Evolutionary conservation across 495 filamentous ascomycete species (phyloP), one percentile per base, ranked within the genome.

Genomic region (Neurospora africana): DNA sequence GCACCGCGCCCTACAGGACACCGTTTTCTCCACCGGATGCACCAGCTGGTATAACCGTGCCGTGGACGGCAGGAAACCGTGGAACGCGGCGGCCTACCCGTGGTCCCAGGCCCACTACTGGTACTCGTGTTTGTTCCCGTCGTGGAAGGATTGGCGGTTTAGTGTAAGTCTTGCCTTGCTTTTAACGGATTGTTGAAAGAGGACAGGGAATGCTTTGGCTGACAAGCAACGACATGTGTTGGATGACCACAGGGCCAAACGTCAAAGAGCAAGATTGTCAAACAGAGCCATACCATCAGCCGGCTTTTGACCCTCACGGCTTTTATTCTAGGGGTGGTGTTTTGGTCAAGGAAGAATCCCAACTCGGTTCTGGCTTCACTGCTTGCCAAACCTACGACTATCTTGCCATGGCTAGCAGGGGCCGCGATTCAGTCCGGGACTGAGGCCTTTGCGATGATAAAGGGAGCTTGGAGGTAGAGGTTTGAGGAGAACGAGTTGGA

Each of bases 11-110:
- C 75, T 83, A 1, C 23, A 74, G 0, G 68, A 76, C 5, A 79
- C 75, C 5, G 78, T 83, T 5, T 83, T 78, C 73, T 74, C 70
- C 5, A 74, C 74, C 8, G 79, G 74, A 1, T 84, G 83, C 69
- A 72, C 69, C 9, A 83, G 77, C 72, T 84, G 82, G 82, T 84
- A 90, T 84, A 13, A 38, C 19, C 43, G 43, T 8, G n/a, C 43
- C 9, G 69, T 53, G 2, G 19, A 69, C 0, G 70, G 47, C 3
- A 74, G 58, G 19, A 75, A 73, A 53, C 39, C 47, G 4, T 73
- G 71, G 71, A 76, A 76, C 68, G 75, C 44, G 8, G 68, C 70
- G 71, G 71, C 69, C 17, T 76, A 76, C 41, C 75, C 75, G 8
- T 72, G 71, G 75, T 67, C 35, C 13, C 75, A 76, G 17, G 69